Conservation (phyloP, 2,329 filamentous ascomycete genomes). For the Cercospora zeina region DNA sequence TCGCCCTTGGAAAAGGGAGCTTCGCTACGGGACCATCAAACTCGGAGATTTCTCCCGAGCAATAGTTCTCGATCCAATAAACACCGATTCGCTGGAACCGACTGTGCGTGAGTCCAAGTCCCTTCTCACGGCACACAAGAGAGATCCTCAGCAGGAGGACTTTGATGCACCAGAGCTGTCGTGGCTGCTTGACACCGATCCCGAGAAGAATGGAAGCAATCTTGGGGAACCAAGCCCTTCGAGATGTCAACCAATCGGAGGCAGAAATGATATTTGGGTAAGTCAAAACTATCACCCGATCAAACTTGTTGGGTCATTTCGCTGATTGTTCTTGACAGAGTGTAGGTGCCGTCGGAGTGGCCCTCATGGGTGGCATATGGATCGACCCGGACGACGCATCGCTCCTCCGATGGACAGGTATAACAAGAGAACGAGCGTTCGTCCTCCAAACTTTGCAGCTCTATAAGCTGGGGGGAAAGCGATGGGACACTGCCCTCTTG, state of each 20-base stretch:
- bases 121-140: not conserved
- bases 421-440: slow-evolving; percentile 9
- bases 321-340: not conserved
- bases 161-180: slow-evolving; percentile 19
- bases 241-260: not conserved
- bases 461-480: slow-evolving; percentile 7
- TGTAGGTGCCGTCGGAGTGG: slow-evolving; percentile 22
- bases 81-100: not conserved
- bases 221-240: not conserved
- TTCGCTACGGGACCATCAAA: slow-evolving; percentile 19
- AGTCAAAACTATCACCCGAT: no score
- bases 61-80: slow-evolving; percentile 6
- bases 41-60: slow-evolving; percentile 19
- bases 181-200: slow-evolving; percentile 13
- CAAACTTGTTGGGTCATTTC: no score
- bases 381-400: not conserved
- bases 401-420: not conserved
- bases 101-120: slow-evolving; percentile 4
- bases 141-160: slow-evolving; percentile 8
- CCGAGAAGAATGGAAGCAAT: not conserved
- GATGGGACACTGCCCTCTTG: slow-evolving; percentile 7
- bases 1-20: not conserved
- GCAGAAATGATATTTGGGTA: slow-evolving; percentile 18
- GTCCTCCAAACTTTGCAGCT: slow-evolving; percentile 14
- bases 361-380: slow-evolving; percentile 24